Evolutionary conservation across 2,329 filamentous ascomycete genomes (phyloP).

Genomic region (Triangularia setosa): DNA sequence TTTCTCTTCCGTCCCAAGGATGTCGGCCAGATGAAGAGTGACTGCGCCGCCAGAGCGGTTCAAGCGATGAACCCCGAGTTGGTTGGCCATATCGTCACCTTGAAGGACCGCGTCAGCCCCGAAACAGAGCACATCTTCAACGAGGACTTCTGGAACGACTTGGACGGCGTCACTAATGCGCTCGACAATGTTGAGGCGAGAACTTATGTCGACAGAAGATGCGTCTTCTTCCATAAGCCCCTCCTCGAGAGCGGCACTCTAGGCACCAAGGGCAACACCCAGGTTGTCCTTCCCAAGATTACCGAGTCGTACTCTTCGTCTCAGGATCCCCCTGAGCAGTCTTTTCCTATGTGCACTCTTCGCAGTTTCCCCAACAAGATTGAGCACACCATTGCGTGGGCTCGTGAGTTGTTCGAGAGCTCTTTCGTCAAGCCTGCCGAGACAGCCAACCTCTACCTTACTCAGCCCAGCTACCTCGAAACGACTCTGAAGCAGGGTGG

Average conservation of each 20-base stretch:
- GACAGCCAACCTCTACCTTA: constrained; percentile 89
- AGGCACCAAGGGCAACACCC: constrained; percentile 98
- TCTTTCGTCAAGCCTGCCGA: constrained; percentile 92
- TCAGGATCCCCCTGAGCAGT: constrained; percentile 95
- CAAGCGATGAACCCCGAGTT: constrained; percentile 94
- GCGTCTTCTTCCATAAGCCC: constrained; percentile 97
- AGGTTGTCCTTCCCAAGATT: constrained; percentile 84
- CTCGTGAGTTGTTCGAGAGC: constrained; percentile 90
- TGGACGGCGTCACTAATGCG: constrained; percentile 94
- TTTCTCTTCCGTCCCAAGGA: constrained; percentile 93
- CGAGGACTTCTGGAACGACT: constrained; percentile 80
- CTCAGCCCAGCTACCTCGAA: constrained; percentile 85
- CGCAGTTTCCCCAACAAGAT: constrained; percentile 97
- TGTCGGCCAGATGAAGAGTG: constrained; percentile 95
- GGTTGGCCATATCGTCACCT: constrained; percentile 74
- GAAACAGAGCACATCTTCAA: constrained; percentile 95
- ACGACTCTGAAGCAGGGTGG: constrained; percentile 86
- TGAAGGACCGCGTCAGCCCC: constrained; percentile 84
- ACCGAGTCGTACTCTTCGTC: constrained; percentile 96
- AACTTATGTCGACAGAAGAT: constrained; percentile 92
- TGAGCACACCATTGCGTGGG: constrained; percentile 98
- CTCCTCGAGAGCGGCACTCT: constrained; percentile 94
- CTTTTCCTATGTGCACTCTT: constrained; percentile 98
- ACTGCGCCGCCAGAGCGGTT: constrained; percentile 84
- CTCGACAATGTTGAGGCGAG: constrained; percentile 96